Evolutionary conservation across 345 rosid genomes (phyloP), one percentile per base, ranked within the genome.

Genomic region (Abelmoschus esculentus): DNA sequence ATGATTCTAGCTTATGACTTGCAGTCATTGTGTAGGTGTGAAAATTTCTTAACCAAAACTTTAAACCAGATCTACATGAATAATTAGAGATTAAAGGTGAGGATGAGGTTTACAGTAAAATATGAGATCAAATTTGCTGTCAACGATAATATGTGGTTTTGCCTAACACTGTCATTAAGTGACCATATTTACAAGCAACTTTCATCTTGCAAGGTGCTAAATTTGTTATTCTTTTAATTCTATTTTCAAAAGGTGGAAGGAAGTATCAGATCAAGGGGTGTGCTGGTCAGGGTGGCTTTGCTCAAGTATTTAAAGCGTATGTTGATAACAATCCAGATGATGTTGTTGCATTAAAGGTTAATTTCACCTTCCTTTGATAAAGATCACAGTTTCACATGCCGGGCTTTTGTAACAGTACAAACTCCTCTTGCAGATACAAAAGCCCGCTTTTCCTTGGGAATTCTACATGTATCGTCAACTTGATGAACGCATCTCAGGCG

Each of bases 261-360:
- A 90, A 88, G 83, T 91, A 91, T 87, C 96, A 86, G 78, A 85
- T 95, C 80, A 91, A 90, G 82, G 99, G 99, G n/a, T 87, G 90
- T 75, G 96, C 99, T 52, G 99, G 96, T 70, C 82, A 87, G 74
- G 99, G 99, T 80, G 89, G 86, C 64, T 95, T 95, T 87, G 96
- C 93, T 74, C 83, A 81, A 85, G 96, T 91, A 59, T 95, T 83
- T 82, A 95, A 86, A 82, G 97, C 97, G 49, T 75, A 31, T 67
- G 75, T 83, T 64, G 82, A 87, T 72, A 69, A 81, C 77, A 83
- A 85, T 77, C 89, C 96, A 64, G 96, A 91, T 75, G 96, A 89
- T 53, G 76, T 85, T 42, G 91, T 91, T 72, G 99, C 96, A 65
- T 70, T 95, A 40, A 91, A 95, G 96, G 96, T 90, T 67, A 54